phyloP scores from a whole-genome alignment of 495 filamentous ascomycete species.

The Pyrenula aspistea region DNA sequence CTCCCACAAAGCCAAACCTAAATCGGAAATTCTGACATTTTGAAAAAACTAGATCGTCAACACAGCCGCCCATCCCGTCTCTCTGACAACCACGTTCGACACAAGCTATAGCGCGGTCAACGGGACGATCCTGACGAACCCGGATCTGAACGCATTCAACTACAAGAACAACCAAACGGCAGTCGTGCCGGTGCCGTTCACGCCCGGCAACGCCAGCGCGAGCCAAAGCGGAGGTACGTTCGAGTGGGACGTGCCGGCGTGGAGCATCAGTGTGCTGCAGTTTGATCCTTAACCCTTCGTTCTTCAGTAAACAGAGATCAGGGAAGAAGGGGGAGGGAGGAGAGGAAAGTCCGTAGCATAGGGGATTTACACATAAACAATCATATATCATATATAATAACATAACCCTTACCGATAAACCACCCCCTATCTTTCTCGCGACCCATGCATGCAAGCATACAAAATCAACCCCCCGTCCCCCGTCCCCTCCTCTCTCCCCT shows the following conservation, averaged over 20 bases:
- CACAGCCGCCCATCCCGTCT: slow-evolving; percentile 16
- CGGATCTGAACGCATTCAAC: slow-evolving; percentile 23
- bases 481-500: too few species aligned
- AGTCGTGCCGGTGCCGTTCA: slow-evolving; percentile 3
- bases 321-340: not conserved
- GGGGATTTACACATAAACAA: too few species aligned
- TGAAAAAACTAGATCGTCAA: too few species aligned
- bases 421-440: too few species aligned
- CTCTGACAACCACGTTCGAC: slow-evolving; percentile 18
- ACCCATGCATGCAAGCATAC: too few species aligned
- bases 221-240: not conserved
- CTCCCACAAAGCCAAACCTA: slow-evolving; percentile 14
- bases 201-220: not conserved
- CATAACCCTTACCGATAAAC: too few species aligned
- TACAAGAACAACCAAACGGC: slow-evolving; percentile 12
- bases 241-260: not conserved
- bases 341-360: not conserved
- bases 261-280: not conserved
- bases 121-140: slow-evolving; percentile 22
- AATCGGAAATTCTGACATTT: too few species aligned
- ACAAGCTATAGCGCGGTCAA: slow-evolving; percentile 16
- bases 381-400: too few species aligned
- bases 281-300: too few species aligned
- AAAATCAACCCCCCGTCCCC: too few species aligned
- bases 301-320: too few species aligned